Evolutionary conservation across 1,284 basidiomycete genomes (phyloP).

Genomic region (Microbotryum saponariae): DNA sequence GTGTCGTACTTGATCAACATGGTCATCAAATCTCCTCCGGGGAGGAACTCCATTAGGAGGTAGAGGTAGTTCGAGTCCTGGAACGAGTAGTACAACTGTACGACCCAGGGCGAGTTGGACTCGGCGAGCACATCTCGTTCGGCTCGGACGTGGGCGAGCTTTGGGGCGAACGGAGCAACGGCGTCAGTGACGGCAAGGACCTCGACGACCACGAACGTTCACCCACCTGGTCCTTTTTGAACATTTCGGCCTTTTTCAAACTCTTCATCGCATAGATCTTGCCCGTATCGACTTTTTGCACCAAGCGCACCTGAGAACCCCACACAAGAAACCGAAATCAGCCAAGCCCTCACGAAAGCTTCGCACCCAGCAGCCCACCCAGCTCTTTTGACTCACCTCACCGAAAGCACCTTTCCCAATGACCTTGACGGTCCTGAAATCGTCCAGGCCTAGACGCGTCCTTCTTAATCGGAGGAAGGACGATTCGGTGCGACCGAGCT

Average conservation of each 20-base stretch:
- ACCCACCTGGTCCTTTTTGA: slow-evolving; percentile 91
- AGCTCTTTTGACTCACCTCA: slow-evolving; percentile 53
- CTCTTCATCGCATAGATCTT: slow-evolving; percentile 99
- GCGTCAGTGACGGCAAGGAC: background rate
- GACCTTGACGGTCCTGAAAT: slow-evolving; percentile 96
- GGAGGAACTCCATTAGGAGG: slow-evolving; percentile 98
- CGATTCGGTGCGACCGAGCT: slow-evolving; percentile 84
- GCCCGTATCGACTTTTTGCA: slow-evolving; percentile 93
- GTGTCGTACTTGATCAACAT: slow-evolving; percentile 99
- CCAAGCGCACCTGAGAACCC: slow-evolving; percentile 67
- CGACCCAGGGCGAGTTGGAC: slow-evolving; percentile 96
- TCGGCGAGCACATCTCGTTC: slow-evolving; percentile 96
- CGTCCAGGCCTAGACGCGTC: slow-evolving; percentile 83
- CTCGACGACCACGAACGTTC: background rate
- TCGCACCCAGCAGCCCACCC: background rate
- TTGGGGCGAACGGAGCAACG: background rate
- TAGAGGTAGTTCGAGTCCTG: slow-evolving; percentile 94
- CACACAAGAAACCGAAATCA: background rate
- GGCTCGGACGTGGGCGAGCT: slow-evolving; percentile 97
- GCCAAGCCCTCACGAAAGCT: background rate
- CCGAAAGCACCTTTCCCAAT: slow-evolving; percentile 99
- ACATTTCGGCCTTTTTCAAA: slow-evolving; percentile 94
- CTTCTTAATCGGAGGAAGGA: slow-evolving; percentile 75
- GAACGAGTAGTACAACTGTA: slow-evolving; percentile 97
- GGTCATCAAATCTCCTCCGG: slow-evolving; percentile 93